Conservation (phyloP, 176 grass and related monocot species). For the Cenchrus purpureus region DNA sequence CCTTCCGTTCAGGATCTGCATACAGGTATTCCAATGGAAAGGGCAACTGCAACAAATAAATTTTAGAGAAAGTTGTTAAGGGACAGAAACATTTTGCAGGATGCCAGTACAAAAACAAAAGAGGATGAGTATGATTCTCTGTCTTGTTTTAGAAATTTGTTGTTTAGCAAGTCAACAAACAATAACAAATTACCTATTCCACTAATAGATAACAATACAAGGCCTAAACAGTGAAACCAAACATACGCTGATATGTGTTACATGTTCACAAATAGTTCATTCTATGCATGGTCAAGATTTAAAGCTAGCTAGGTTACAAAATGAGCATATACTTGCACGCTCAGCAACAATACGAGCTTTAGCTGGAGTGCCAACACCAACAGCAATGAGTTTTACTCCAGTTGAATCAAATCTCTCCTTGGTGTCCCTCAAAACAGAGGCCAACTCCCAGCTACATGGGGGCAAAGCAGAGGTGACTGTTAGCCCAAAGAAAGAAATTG, state of each 20-base stretch:
- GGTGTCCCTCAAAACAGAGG: slow-evolving; percentile 65
- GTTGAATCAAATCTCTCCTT: slow-evolving; percentile 75
- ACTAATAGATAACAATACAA: neutral
- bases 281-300: neutral
- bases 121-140: neutral
- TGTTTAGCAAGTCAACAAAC: neutral
- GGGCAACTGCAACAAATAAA: slow-evolving; percentile 66
- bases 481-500: slow-evolving; percentile 15
- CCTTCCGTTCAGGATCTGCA: slow-evolving; percentile 86
- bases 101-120: neutral
- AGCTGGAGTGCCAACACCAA: slow-evolving; percentile 71
- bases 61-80: neutral
- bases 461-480: slow-evolving; percentile 19
- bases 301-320: slow-evolving; percentile 8
- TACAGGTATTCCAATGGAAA: slow-evolving; percentile 90
- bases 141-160: neutral
- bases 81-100: neutral
- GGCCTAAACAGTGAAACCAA: neutral
- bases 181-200: neutral
- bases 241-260: neutral
- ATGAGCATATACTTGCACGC: slow-evolving; percentile 42
- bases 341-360: slow-evolving; percentile 81
- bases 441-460: slow-evolving; percentile 76
- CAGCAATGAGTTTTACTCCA: slow-evolving; percentile 70
- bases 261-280: neutral